A percentile compares a stretch with the other conserved stretches of the same genome.
These are phyloP conservation scores for Rosa multiflora DNA, from an alignment of 306 rosid species.

Conservation along the genomic window DNA sequence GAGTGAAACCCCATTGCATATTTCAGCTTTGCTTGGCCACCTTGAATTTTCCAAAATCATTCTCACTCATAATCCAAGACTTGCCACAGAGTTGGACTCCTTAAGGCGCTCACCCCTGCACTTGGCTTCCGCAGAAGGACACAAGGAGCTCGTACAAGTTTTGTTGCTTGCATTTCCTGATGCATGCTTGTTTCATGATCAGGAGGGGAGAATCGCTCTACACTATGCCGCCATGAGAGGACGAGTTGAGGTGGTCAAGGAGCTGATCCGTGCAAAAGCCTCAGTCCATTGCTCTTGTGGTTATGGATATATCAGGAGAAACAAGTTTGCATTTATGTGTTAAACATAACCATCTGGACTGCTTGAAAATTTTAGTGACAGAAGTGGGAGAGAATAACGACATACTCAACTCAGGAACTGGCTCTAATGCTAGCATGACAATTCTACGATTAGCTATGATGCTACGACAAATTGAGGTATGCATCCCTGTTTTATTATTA, in stretches of 20 bases:
- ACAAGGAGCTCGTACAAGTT: slow-evolving; percentile 2
- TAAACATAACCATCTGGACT: no score
- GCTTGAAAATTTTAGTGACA: no score
- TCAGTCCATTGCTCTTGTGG: no score
- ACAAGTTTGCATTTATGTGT: no score
- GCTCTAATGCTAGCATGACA: no score
- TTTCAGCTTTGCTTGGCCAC: slow-evolving; percentile 15
- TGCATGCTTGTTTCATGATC: background rate
- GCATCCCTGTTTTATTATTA: no score
- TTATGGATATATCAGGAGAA: no score
- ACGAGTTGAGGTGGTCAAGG: background rate
- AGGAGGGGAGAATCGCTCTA: slow-evolving; percentile 11
- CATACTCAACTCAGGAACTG: no score
- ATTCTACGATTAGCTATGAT: no score
- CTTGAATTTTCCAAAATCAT: background rate
- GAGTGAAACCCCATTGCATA: slow-evolving; percentile 21
- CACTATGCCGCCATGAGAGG: slow-evolving; percentile 12
- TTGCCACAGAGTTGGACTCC: slow-evolving; percentile 7
- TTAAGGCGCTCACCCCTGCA: background rate
- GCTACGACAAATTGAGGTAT: no score
- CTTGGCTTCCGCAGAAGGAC: slow-evolving; percentile 24
- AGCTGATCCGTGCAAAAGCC: no score
- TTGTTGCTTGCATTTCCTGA: background rate
- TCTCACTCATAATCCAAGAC: background rate
- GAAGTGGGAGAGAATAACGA: no score